Conservation (phyloP, 2,329 filamentous ascomycete species). For the Hirsutella rhossiliensis region DNA sequence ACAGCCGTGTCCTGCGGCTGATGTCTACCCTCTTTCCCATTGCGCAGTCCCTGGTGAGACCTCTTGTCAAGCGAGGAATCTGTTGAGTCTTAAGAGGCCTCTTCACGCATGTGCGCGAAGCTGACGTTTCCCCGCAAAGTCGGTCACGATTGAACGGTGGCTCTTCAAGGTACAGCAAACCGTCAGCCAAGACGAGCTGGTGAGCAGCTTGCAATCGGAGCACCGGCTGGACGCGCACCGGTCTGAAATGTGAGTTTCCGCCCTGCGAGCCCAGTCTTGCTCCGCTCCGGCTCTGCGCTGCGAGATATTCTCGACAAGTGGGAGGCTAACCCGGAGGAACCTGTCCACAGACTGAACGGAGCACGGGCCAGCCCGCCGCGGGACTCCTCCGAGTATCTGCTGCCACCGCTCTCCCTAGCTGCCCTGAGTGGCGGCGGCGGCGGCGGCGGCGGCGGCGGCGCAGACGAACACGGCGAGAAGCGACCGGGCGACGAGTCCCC, state of each 20-base stretch:
- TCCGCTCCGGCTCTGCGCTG: too few species aligned
- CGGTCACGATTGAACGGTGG: conserved; percentile 26
- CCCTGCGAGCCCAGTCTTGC: neutral
- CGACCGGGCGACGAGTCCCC: conserved; percentile 3
- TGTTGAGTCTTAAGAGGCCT: neutral
- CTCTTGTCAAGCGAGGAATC: neutral
- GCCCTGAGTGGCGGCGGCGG: conserved; percentile 8
- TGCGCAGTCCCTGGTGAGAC: conserved; percentile 24
- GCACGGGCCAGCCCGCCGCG: neutral
- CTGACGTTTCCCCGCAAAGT: conserved; percentile 9
- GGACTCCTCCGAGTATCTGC: conserved; percentile 7
- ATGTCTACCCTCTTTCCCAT: conserved; percentile 27
- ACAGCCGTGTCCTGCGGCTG: conserved; percentile 21
- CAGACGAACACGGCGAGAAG: neutral
- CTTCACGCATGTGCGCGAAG: too few species aligned
- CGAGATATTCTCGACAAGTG: too few species aligned
- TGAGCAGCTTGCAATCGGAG: conserved; percentile 10
- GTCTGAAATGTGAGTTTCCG: conserved; percentile 7
- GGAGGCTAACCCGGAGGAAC: neutral
- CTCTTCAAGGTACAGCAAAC: conserved; percentile 23
- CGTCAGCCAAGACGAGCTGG: conserved; percentile 8
- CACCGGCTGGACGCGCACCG: conserved; percentile 10
- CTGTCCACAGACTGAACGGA: conserved; percentile 2
- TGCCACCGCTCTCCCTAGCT: conserved; percentile 12
- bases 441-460: conserved; percentile 2